A percentile compares a stretch with the other conserved stretches of the same genome.
Conservation (phyloP, 768 basidiomycete genomes). For the Phlegmacium glaucopus region DNA sequence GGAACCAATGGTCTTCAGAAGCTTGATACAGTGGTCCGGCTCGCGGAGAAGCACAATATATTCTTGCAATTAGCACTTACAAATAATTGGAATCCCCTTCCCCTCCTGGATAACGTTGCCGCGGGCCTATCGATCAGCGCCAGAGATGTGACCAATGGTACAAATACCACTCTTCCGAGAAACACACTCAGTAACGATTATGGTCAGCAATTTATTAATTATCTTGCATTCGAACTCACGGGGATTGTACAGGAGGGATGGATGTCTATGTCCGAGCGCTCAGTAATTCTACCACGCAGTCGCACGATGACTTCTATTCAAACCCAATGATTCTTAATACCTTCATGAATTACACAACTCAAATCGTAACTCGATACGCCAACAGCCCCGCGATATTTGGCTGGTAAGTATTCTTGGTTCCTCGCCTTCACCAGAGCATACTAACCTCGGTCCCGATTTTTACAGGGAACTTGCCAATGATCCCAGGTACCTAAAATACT, state of each 20-base stretch:
- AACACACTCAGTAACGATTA: conserved; percentile 62
- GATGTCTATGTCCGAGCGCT: conserved; percentile 60
- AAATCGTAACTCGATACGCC: conserved; percentile 53
- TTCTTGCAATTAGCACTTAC: conserved; percentile 55
- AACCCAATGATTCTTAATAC: conserved; percentile 43
- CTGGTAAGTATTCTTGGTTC: conserved; percentile 32
- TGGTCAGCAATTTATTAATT: conserved; percentile 28
- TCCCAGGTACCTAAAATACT: conserved; percentile 40
- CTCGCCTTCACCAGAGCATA: not conserved
- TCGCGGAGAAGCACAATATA: conserved; percentile 53
- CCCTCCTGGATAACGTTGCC: conserved; percentile 26
- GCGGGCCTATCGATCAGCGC: conserved; percentile 14
- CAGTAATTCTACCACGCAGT: conserved; percentile 23
- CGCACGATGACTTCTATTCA: conserved; percentile 60
- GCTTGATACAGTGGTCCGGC: conserved; percentile 52
- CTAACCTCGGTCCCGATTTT: not conserved
- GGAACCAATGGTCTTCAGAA: conserved; percentile 62
- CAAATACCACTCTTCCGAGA: conserved; percentile 42
- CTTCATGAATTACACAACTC: conserved; percentile 56
- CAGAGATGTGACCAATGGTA: conserved; percentile 27
- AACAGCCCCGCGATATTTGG: conserved; percentile 49
- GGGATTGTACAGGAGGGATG: conserved; percentile 50
- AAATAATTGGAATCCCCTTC: conserved; percentile 56
- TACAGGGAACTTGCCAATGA: conserved; percentile 67
- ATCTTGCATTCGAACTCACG: conserved; percentile 5